Conservation (phyloP, 2,329 filamentous ascomycete genomes). For the Reticulascus tulasneorum region DNA sequence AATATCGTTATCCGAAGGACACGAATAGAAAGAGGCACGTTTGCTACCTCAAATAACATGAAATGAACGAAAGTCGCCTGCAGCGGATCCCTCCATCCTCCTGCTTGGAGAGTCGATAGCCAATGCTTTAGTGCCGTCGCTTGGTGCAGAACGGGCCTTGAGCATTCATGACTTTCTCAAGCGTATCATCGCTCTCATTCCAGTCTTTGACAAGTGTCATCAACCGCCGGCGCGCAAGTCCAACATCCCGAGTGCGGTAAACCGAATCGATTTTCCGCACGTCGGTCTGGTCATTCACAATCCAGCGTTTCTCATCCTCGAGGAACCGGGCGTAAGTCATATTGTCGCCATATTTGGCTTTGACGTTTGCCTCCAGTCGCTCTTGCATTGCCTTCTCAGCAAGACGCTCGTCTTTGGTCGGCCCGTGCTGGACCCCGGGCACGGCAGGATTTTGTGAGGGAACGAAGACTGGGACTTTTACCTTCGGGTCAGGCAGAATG, state of each 20-base stretch:
- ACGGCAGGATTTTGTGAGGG: conserved; percentile 17
- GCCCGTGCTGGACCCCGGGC: conserved; percentile 3
- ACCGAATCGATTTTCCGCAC: conserved; percentile 40
- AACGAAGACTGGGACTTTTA: conserved; percentile 20
- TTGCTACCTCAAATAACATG: no score
- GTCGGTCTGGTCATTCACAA: conserved; percentile 33
- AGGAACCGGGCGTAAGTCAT: conserved; percentile 27
- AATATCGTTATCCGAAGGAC: no score
- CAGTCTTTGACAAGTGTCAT: conserved; percentile 33
- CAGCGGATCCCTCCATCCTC: neutral
- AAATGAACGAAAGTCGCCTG: neutral
- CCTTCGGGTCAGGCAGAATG: conserved; percentile 26
- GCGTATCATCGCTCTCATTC: conserved; percentile 34
- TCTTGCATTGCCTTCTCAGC: conserved; percentile 24
- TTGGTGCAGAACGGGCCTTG: conserved; percentile 22
- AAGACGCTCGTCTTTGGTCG: conserved; percentile 4
- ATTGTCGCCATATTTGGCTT: conserved; percentile 23
- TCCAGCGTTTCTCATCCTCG: conserved; percentile 33
- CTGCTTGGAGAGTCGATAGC: neutral
- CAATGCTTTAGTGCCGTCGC: neutral
- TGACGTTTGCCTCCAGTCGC: conserved; percentile 27
- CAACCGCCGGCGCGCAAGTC: conserved; percentile 28
- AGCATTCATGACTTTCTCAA: conserved; percentile 30
- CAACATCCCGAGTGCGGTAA: conserved; percentile 37
- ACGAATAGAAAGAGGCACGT: no score